These are phyloP conservation scores for Pleurotus salmoneostramineus DNA, from an alignment of 768 basidiomycete species.

Conservation along the genomic window DNA sequence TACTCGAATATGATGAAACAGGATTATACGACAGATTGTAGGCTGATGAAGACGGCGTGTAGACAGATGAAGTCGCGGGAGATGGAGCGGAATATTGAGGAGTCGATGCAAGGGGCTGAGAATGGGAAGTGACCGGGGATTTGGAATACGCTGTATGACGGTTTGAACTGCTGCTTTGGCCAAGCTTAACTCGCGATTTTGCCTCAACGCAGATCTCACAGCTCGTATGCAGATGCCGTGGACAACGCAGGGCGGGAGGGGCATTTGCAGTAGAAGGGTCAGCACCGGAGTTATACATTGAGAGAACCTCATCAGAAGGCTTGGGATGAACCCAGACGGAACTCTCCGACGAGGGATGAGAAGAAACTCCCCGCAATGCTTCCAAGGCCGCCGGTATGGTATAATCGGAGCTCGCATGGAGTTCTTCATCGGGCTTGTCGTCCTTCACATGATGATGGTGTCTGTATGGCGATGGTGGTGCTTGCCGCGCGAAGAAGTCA, in stretches of 20 bases:
- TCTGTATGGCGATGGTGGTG: slow-evolving; percentile 48
- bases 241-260: slow-evolving; percentile 61
- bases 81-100: background rate
- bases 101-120: background rate
- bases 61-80: background rate
- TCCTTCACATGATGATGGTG: slow-evolving; percentile 26
- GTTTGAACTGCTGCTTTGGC: slow-evolving; percentile 24
- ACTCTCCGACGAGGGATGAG: slow-evolving; percentile 2
- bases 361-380: slow-evolving; percentile 1
- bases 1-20: slow-evolving; percentile 2
- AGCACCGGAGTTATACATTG: slow-evolving; percentile 57
- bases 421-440: slow-evolving; percentile 15
- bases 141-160: slow-evolving; percentile 27
- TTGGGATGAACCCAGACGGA: slow-evolving; percentile 12
- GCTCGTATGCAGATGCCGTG: slow-evolving; percentile 66
- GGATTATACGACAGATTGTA: slow-evolving; percentile 6
- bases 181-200: slow-evolving; percentile 19
- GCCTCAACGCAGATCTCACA: slow-evolving; percentile 79
- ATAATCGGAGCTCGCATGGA: slow-evolving; percentile 14
- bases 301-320: slow-evolving; percentile 36
- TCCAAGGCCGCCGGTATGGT: slow-evolving; percentile 15
- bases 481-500: slow-evolving; percentile 74
- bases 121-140: slow-evolving; percentile 16
- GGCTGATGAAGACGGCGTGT: background rate
- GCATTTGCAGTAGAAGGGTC: slow-evolving; percentile 61